phyloP scores from a whole-genome alignment of 441 rosid genomes.

The Euphorbia celastroides region DNA sequence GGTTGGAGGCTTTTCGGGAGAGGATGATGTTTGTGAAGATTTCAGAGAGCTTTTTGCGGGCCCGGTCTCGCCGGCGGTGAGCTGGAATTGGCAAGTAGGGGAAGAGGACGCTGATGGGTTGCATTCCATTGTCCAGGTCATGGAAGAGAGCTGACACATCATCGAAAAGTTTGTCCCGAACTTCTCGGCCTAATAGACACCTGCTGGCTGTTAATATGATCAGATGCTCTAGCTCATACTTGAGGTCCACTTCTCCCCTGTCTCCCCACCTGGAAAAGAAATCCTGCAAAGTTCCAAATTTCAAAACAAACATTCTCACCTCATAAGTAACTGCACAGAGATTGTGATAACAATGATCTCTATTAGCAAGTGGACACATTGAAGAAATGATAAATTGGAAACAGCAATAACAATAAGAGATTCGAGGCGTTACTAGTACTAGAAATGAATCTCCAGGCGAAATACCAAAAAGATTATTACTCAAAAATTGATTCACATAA shows the following conservation, averaged over 20 bases:
- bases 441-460: neutral
- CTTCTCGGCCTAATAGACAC: conserved; percentile 92
- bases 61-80: conserved; percentile 88
- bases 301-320: neutral
- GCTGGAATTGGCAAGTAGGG: conserved; percentile 95
- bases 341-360: neutral
- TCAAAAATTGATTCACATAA: too few species aligned
- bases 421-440: too few species aligned
- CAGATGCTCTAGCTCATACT: conserved; percentile 89
- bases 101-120: conserved; percentile 89
- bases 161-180: conserved; percentile 92
- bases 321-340: neutral
- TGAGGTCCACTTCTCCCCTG: conserved; percentile 85
- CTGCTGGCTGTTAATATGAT: conserved; percentile 98
- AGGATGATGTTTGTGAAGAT: conserved; percentile 75
- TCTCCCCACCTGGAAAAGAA: conserved; percentile 97
- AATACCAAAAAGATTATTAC: neutral
- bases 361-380: neutral
- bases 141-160: conserved; percentile 95
- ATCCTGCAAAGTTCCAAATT: conserved; percentile 42
- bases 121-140: conserved; percentile 98
- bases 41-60: conserved; percentile 73
- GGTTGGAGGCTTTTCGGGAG: conserved; percentile 65
- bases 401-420: too few species aligned
- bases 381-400: neutral